Percentiles rank a stretch among this genome's conserved stretches.
phyloP scores from a whole-genome alignment of 2,329 filamentous ascomycete genomes.

The Exophiala dermatitidis region DNA sequence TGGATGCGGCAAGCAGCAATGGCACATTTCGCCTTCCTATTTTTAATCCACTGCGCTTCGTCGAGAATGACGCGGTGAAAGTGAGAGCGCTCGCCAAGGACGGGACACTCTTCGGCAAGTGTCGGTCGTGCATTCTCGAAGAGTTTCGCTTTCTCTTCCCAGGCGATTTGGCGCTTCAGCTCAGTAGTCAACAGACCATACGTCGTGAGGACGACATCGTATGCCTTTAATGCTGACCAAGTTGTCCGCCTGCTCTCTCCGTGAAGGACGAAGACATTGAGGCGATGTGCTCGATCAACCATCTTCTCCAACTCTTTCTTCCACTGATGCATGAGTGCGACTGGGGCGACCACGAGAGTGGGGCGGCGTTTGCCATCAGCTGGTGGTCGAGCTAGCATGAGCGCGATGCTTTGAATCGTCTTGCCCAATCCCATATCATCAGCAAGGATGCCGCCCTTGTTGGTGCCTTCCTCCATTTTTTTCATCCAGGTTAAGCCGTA shows the following conservation, averaged over 20 bases:
- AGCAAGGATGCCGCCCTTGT: constrained; percentile 69
- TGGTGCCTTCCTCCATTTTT: constrained; percentile 61
- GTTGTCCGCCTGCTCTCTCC: constrained; percentile 49
- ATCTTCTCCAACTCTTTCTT: constrained; percentile 69
- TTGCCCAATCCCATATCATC: constrained; percentile 83
- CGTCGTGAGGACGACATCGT: constrained; percentile 72
- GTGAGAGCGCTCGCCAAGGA: constrained; percentile 53
- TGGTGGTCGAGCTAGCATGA: constrained; percentile 64
- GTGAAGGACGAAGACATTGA: constrained; percentile 65
- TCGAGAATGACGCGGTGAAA: constrained; percentile 70
- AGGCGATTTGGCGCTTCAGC: constrained; percentile 52
- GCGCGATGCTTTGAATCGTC: constrained; percentile 71
- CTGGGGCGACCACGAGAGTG: constrained; percentile 74
- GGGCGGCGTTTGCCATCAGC: constrained; percentile 56
- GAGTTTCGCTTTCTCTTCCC: constrained; percentile 45
- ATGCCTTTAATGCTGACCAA: constrained; percentile 56
- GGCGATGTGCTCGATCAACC: constrained; percentile 50
- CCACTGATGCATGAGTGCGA: constrained; percentile 78
- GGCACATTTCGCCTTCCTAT: constrained; percentile 56
- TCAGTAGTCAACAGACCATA: constrained; percentile 66
- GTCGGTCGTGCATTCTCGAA: constrained; percentile 36
- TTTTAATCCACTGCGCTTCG: constrained; percentile 77
- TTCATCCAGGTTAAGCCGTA: constrained; percentile 70
- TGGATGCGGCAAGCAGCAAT: constrained; percentile 54
- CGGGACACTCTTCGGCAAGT: constrained; percentile 41